phyloP scores from a whole-genome alignment of 495 filamentous ascomycete genomes.

The Cercophora newfieldiana region DNA sequence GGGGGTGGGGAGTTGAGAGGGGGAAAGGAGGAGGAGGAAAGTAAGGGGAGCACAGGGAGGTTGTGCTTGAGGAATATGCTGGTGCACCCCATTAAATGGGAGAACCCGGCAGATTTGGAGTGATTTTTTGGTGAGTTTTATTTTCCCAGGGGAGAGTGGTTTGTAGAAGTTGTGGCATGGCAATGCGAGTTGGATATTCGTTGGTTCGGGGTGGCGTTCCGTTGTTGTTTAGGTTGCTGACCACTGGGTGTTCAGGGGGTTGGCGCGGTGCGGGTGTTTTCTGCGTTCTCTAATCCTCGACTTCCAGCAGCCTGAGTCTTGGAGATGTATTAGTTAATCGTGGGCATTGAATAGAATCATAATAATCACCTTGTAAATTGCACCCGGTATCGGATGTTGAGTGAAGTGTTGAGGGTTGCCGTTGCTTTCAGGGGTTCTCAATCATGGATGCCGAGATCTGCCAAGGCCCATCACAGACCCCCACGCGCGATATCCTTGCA shows the following conservation, averaged over 20 bases:
- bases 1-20: conserved; percentile 52
- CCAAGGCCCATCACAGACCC: conserved; percentile 6
- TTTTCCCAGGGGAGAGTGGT: too few relatives aligned
- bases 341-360: background rate
- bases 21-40: conserved; percentile 68
- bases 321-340: background rate
- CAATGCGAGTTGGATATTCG: background rate
- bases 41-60: conserved; percentile 58
- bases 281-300: background rate
- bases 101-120: conserved; percentile 39
- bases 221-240: background rate
- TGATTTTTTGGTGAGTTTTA: background rate
- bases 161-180: background rate
- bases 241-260: too few relatives aligned
- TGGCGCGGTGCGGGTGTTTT: background rate
- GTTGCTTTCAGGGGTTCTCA: background rate
- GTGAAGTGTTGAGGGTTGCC: background rate
- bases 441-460: background rate
- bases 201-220: background rate
- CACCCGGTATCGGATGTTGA: background rate
- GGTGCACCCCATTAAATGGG: conserved; percentile 85
- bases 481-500: conserved; percentile 14
- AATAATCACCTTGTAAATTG: background rate
- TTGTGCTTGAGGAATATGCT: conserved; percentile 91
- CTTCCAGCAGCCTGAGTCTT: background rate